Conservation (phyloP, 148 eudicot genomes). For the Camellia lanceoleosa region DNA sequence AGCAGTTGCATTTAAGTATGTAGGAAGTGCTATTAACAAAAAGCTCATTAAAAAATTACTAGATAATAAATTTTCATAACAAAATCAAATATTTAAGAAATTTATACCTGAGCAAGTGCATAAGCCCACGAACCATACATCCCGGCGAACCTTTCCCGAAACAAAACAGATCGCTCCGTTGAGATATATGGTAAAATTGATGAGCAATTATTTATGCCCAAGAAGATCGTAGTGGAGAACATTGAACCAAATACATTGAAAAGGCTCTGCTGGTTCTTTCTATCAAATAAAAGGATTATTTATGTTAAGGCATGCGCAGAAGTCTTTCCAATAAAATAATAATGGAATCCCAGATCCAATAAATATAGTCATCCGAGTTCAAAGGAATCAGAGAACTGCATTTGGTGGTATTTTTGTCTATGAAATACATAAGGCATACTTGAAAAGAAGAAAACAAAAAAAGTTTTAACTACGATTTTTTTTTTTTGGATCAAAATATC, state of each 20-base stretch:
- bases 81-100: not conserved
- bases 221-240: constrained; percentile 43
- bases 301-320: not conserved
- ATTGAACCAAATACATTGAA: constrained; percentile 63
- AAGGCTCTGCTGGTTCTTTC: constrained; percentile 61
- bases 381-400: not conserved
- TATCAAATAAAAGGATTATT: constrained; percentile 25
- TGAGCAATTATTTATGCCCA: constrained; percentile 57
- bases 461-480: not conserved
- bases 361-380: not conserved
- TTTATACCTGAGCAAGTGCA: constrained; percentile 75
- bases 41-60: not conserved
- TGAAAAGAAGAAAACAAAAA: not conserved
- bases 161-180: constrained; percentile 63
- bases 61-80: not conserved
- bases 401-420: not conserved
- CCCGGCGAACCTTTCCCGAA: constrained; percentile 81
- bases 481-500: not conserved
- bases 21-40: not conserved
- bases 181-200: constrained; percentile 46
- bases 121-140: constrained; percentile 83
- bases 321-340: not conserved
- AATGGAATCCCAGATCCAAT: not conserved
- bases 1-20: not conserved
- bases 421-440: not conserved